Percentiles rank a stretch among this genome's conserved stretches.
Conservation (phyloP, 176 grass and related monocot genomes). For the Avena eriantha region DNA sequence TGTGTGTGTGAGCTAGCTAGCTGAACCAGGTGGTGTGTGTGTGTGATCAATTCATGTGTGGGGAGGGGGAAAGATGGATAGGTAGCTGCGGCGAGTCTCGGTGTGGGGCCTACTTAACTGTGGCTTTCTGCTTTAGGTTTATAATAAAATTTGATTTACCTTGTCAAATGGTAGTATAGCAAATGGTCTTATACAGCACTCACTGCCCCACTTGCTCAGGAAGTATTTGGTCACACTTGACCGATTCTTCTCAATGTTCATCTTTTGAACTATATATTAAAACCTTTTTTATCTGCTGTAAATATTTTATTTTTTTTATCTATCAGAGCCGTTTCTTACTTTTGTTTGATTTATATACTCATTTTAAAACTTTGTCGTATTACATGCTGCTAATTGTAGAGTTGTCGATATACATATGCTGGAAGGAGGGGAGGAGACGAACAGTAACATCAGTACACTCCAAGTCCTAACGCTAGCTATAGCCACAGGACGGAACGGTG, state of each 20-base stretch:
- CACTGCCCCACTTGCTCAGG: background rate
- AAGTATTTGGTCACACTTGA: background rate
- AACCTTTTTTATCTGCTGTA: background rate
- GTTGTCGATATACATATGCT: background rate
- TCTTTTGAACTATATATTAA: background rate
- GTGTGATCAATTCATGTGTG: slow-evolving; percentile 15
- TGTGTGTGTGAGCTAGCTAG: background rate
- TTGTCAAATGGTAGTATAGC: background rate
- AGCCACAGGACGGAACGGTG: background rate
- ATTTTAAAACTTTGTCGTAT: background rate
- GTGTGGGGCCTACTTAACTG: background rate
- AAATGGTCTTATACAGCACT: background rate
- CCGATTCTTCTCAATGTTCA: background rate
- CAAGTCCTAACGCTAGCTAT: background rate
- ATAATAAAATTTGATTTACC: background rate
- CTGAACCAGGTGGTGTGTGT: background rate
- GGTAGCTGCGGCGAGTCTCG: background rate
- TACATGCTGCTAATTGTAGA: background rate
- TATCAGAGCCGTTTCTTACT: background rate
- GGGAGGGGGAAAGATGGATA: background rate
- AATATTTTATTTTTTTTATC: background rate
- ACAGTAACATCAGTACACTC: background rate
- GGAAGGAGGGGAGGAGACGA: background rate
- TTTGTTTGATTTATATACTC: background rate
- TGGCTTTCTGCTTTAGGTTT: background rate